phyloP scores from a whole-genome alignment of 116 monocot species.

The Thalassia testudinum region DNA sequence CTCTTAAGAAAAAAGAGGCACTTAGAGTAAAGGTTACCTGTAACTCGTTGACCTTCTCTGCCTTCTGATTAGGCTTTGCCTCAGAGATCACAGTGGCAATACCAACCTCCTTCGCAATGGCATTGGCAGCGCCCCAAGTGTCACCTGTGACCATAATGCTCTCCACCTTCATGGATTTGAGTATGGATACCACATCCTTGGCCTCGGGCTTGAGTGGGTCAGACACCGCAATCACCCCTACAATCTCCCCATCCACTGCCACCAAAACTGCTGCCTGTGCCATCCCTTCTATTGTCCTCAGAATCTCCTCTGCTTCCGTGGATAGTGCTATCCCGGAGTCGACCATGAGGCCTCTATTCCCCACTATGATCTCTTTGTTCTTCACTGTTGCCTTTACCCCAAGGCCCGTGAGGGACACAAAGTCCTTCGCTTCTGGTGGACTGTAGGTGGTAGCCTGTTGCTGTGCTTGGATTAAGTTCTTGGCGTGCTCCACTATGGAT shows the following conservation, averaged over 20 bases:
- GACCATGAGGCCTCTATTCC: slow-evolving; percentile 76
- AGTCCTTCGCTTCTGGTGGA: slow-evolving; percentile 33
- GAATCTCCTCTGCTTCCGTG: slow-evolving; percentile 54
- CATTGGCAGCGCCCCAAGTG: slow-evolving; percentile 86
- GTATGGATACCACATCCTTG: slow-evolving; percentile 66
- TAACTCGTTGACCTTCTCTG: slow-evolving; percentile 72
- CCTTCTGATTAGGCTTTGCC: slow-evolving; percentile 69
- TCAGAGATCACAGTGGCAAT: slow-evolving; percentile 63
- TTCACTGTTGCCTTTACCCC: slow-evolving; percentile 60
- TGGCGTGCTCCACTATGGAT: slow-evolving; percentile 67
- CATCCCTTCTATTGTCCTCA: slow-evolving; percentile 43
- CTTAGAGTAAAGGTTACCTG: too few relatives aligned
- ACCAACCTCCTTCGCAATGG: slow-evolving; percentile 70
- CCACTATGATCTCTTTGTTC: slow-evolving; percentile 46
- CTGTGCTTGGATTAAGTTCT: slow-evolving; percentile 34
- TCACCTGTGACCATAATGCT: slow-evolving; percentile 92
- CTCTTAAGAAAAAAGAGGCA: too few relatives aligned
- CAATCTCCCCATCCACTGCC: slow-evolving; percentile 44
- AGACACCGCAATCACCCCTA: slow-evolving; percentile 66
- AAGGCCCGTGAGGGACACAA: slow-evolving; percentile 59
- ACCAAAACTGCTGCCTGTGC: slow-evolving; percentile 69
- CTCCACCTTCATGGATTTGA: slow-evolving; percentile 71
- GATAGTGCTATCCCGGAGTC: slow-evolving; percentile 36
- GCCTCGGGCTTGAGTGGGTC: slow-evolving; percentile 76
- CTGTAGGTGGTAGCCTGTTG: slow-evolving; percentile 14